These are phyloP conservation scores for Pleurotus salmoneostramineus DNA, from an alignment of 768 basidiomycete genomes.

Conservation along the genomic window DNA sequence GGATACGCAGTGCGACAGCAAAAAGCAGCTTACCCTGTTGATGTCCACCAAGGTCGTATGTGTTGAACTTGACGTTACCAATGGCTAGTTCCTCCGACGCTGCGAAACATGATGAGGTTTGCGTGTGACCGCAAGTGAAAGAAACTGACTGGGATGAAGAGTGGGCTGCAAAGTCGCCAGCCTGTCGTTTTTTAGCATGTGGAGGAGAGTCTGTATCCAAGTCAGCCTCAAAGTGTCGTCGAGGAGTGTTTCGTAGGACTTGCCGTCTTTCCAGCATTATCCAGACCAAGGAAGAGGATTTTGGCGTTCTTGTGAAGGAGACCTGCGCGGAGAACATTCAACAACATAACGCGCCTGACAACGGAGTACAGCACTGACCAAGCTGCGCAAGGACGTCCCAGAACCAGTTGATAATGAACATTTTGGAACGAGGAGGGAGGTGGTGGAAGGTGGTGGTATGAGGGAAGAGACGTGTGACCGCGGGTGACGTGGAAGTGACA, in stretches of 20 bases:
- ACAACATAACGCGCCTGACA: neutral
- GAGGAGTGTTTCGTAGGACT: conserved; percentile 17
- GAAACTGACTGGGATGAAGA: conserved; percentile 85
- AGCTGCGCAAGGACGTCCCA: conserved; percentile 94
- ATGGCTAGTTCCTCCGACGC: conserved; percentile 99
- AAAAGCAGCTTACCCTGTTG: conserved; percentile 66
- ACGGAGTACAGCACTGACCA: conserved; percentile 46
- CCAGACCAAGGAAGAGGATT: conserved; percentile 97
- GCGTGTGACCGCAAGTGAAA: neutral
- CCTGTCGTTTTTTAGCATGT: conserved; percentile 99
- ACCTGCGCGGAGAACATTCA: conserved; percentile 38
- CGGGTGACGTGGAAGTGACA: conserved; percentile 7
- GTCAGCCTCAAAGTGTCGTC: conserved; percentile 3
- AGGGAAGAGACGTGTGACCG: conserved; percentile 1
- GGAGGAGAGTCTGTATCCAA: conserved; percentile 74
- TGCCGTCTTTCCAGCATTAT: conserved; percentile 99
- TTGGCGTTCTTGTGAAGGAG: conserved; percentile 98
- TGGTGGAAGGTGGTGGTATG: neutral
- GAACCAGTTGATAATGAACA: conserved; percentile 94
- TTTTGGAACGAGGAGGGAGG: conserved; percentile 25
- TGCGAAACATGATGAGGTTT: conserved; percentile 26
- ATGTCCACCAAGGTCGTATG: conserved; percentile 97
- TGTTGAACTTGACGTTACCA: conserved; percentile 98
- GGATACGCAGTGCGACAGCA: neutral
- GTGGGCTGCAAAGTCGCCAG: conserved; percentile 97